phyloP scores from a whole-genome alignment of 176 grass and related monocot genomes.

The barley (Hordeum vulgare) region DNA sequence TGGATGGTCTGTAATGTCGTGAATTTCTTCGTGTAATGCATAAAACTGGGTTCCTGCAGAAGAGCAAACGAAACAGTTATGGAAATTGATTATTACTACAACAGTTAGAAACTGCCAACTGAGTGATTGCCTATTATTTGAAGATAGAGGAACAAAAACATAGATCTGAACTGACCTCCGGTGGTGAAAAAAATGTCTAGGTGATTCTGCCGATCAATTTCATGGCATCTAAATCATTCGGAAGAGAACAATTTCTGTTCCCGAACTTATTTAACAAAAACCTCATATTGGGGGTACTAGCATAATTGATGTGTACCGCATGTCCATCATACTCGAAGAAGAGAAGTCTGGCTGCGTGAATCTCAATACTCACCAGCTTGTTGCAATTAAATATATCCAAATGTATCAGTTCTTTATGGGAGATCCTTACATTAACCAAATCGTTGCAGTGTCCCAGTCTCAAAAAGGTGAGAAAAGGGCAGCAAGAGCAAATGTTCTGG shows the following conservation, averaged over 20 bases:
- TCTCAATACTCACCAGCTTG: neutral
- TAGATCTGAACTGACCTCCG: neutral
- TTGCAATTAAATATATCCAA: constrained; percentile 1
- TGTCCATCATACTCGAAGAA: constrained; percentile 1
- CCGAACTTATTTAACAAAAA: neutral
- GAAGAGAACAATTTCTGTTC: neutral
- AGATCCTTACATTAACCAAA: neutral
- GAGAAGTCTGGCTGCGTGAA: neutral
- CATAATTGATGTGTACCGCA: neutral
- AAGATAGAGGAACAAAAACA: neutral
- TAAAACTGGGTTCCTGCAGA: neutral
- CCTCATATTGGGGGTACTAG: neutral
- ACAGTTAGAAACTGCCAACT: neutral
- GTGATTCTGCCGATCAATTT: neutral
- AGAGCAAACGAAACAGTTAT: neutral
- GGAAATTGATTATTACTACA: neutral
- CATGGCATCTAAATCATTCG: neutral
- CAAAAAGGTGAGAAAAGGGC: neutral
- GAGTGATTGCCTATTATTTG: neutral
- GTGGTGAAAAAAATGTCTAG: neutral
- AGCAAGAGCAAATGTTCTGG: constrained; percentile 1
- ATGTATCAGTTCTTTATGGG: neutral
- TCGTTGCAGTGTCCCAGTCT: neutral
- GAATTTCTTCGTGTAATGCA: neutral
- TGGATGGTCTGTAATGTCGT: neutral